Evolutionary conservation across 75 land plant genomes (phyloP).

Genomic region (Pinus tabuliformis): DNA sequence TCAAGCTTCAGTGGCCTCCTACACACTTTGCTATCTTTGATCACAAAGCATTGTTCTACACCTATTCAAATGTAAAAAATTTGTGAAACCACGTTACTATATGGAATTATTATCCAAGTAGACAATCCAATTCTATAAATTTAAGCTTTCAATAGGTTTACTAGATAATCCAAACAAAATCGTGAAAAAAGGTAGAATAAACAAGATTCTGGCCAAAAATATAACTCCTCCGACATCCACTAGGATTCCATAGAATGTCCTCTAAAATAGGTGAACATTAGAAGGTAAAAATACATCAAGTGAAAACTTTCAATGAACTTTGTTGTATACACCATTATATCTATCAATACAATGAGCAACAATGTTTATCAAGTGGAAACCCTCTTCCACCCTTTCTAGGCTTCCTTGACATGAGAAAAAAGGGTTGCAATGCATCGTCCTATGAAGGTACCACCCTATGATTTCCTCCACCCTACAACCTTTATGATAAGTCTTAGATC

Average conservation of each 20-base stretch:
- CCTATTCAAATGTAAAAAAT: background rate
- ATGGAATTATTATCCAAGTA: background rate
- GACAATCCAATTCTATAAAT: background rate
- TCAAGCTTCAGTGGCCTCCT: conserved; percentile 11
- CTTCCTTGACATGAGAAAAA: conserved; percentile 1
- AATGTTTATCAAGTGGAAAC: conserved; percentile 5
- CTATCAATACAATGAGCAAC: background rate
- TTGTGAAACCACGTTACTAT: background rate
- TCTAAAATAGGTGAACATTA: background rate
- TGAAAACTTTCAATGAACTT: background rate
- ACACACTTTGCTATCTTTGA: conserved; percentile 7
- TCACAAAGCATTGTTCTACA: background rate
- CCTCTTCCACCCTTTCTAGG: conserved; percentile 4
- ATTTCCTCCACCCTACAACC: no score
- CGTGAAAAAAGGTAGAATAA: background rate
- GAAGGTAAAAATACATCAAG: background rate
- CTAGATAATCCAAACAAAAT: background rate
- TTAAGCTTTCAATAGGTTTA: background rate
- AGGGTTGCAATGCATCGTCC: background rate
- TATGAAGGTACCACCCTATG: background rate
- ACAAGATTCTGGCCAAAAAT: conserved; percentile 1
- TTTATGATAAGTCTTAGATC: no score
- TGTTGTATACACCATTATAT: background rate
- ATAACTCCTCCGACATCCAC: background rate
- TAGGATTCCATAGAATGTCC: background rate